A percentile compares a stretch with the other conserved stretches of the same genome.
Evolutionary conservation across 176 grass and related monocot species (phyloP).

Genomic region (Oryza australiensis): DNA sequence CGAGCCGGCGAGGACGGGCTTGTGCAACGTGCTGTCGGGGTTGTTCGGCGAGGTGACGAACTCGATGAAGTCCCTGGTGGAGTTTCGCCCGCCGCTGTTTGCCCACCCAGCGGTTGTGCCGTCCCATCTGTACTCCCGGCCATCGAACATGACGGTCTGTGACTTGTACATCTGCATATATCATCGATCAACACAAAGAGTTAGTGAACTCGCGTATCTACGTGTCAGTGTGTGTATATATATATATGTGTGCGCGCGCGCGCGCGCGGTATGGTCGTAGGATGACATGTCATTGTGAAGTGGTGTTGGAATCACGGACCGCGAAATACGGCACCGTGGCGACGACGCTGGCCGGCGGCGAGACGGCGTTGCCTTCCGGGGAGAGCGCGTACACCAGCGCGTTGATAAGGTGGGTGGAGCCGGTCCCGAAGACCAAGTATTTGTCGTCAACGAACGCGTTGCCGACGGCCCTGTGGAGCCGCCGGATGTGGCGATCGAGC

Average conservation of each 20-base stretch:
- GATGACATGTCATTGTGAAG: background rate
- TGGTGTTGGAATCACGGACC: slow-evolving; percentile 6
- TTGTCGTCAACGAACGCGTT: slow-evolving; percentile 62
- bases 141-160: slow-evolving; percentile 46
- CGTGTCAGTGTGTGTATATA: no score
- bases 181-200: background rate
- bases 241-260: no score
- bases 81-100: slow-evolving; percentile 40
- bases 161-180: slow-evolving; percentile 30
- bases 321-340: slow-evolving; percentile 54
- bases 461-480: slow-evolving; percentile 54
- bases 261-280: no score
- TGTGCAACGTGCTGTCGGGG: slow-evolving; percentile 45
- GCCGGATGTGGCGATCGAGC: slow-evolving; percentile 58
- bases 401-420: slow-evolving; percentile 58
- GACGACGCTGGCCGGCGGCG: slow-evolving; percentile 52
- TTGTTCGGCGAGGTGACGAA: slow-evolving; percentile 84
- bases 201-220: no score
- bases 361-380: slow-evolving; percentile 24
- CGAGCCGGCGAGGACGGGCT: slow-evolving; percentile 44
- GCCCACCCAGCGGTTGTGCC: slow-evolving; percentile 44
- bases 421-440: slow-evolving; percentile 50
- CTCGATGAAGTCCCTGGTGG: slow-evolving; percentile 52
- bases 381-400: slow-evolving; percentile 69
- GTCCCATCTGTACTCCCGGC: slow-evolving; percentile 47